Base-by-base conservation (phyloP, 805 yeast species). In the Cephaloascus fragrans region DNA sequence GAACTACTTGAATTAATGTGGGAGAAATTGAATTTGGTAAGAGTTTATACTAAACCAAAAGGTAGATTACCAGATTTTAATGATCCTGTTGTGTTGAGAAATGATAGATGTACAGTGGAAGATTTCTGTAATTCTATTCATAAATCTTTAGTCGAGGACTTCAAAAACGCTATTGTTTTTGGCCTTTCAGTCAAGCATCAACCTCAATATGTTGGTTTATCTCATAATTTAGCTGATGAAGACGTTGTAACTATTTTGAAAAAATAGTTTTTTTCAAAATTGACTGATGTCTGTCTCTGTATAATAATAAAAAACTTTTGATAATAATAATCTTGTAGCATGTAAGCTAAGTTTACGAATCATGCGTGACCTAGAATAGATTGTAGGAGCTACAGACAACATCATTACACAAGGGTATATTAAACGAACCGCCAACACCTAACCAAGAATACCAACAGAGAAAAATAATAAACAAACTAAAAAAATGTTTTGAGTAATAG, bases 121-220 rank as follows among this genome's bases (percentile, higher is more conserved):
- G 97, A 93, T 59, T 93, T 93, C 59, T 93, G 98, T 79, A 85
- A 87, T 60, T 83, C 88, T 47, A 93, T 93, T 51, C 99, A 93
- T 69, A 93, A 90, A 65, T 80, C 90, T 32, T 70, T 93, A 56
- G 95, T 93, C 32, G 95, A 83, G 34, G 96, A 93, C 53, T 93
- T 93, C 63, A 83, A 87, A 62, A 82, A 77, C 50, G 98, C 98
- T 1, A 74, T 87, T 44, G 98, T 93, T 1, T 93, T 71, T 55
- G 99, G 99, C 29, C 75, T 83, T 23, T 83, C 95, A 57, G 97
- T 90, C 39, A 93, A 93, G 67, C 98, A 93, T 60, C 97, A 90
- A 62, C 97, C 97, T 14, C 98, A 93, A 65, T 78, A 81, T 48
- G 97, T 90, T 36, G 98, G 98, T 20, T 69, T 93, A 48, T 61